Evolutionary conservation across 2,329 filamentous ascomycete species (phyloP).

Genomic region (Ophiocordyceps camponoti-leonardi): DNA sequence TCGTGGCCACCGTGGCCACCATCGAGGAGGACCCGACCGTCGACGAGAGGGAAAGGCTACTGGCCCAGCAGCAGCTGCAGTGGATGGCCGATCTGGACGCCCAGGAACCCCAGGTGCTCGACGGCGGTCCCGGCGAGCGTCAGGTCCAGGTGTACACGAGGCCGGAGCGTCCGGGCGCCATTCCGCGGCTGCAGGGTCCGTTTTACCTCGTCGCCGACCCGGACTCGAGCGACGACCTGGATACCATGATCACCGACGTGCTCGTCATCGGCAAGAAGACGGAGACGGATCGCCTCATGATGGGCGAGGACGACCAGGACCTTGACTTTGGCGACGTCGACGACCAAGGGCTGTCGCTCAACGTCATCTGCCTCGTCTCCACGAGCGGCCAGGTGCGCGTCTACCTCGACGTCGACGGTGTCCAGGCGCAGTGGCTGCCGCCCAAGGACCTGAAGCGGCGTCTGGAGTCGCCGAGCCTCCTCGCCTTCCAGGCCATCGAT

Average conservation of each 20-base stretch:
- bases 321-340: conserved; percentile 38
- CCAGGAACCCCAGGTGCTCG: conserved; percentile 40
- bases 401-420: conserved; percentile 42
- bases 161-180: conserved; percentile 36
- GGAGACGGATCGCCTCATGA: conserved; percentile 41
- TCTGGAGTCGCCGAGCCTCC: conserved; percentile 27
- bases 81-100: conserved; percentile 51
- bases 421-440: conserved; percentile 50
- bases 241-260: conserved; percentile 42
- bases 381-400: conserved; percentile 43
- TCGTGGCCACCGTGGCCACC: conserved; percentile 55
- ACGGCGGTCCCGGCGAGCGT: conserved; percentile 29
- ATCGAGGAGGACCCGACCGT: conserved; percentile 41
- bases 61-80: conserved; percentile 46
- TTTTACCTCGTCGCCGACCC: conserved; percentile 39
- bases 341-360: conserved; percentile 40
- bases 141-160: conserved; percentile 37
- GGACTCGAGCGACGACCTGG: conserved; percentile 37
- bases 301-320: conserved; percentile 48
- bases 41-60: conserved; percentile 32
- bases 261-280: conserved; percentile 45
- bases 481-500: conserved; percentile 47
- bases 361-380: conserved; percentile 41
- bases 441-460: conserved; percentile 33
- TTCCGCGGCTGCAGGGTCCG: conserved; percentile 45